These are phyloP conservation scores for Kodamaea plutei DNA, from an alignment of 1,139 yeast species.

Conservation along the genomic window DNA sequence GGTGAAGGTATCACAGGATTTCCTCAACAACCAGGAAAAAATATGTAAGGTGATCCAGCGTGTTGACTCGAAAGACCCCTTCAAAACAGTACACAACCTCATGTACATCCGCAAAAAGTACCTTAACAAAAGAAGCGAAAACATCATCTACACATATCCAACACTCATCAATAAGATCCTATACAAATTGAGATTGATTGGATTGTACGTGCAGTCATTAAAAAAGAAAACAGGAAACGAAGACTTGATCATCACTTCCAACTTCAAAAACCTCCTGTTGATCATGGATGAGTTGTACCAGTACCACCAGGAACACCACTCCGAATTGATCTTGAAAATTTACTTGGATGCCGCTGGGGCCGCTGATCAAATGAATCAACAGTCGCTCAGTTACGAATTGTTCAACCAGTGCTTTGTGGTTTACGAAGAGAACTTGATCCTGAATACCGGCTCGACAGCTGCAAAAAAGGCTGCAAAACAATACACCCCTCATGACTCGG, in stretches of 20 bases:
- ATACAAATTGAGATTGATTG: constrained; percentile 54
- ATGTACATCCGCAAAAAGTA: constrained; percentile 52
- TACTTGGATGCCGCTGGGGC: constrained; percentile 58
- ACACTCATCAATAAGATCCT: constrained; percentile 62
- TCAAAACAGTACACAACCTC: constrained; percentile 52
- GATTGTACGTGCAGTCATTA: constrained; percentile 22
- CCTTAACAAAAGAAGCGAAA: constrained; percentile 50
- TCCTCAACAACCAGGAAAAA: constrained; percentile 58
- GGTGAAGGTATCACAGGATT: constrained; percentile 31
- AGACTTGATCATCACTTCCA: constrained; percentile 38
- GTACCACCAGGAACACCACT: constrained; percentile 41
- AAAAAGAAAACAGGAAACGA: constrained; percentile 17
- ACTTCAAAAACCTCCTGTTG: constrained; percentile 72
- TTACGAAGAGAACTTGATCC: constrained; percentile 68
- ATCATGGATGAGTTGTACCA: constrained; percentile 65
- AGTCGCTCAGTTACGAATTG: constrained; percentile 72
- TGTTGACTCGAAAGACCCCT: constrained; percentile 46
- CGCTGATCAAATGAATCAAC: constrained; percentile 67
- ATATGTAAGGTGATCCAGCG: constrained; percentile 69
- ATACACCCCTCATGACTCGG: constrained; percentile 34
- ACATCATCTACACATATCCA: constrained; percentile 68
- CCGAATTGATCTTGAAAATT: constrained; percentile 47
- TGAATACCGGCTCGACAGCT: constrained; percentile 13
- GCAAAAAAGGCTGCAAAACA: constrained; percentile 18
- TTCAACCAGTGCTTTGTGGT: constrained; percentile 84